phyloP scores from a whole-genome alignment of 306 rosid species.

The Cotoneaster glaucophyllus region DNA sequence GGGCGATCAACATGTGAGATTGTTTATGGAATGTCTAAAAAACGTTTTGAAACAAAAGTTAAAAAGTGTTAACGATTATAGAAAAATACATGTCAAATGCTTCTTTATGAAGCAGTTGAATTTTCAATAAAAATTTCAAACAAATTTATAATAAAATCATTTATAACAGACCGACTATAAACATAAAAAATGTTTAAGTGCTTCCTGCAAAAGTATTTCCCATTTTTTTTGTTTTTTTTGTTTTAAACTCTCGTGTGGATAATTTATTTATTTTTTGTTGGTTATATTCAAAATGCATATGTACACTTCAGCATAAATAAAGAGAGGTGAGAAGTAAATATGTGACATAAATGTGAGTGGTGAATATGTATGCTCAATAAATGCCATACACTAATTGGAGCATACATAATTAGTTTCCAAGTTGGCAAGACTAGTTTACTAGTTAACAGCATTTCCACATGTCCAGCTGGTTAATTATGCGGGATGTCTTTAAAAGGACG shows the following conservation, averaged over 20 bases:
- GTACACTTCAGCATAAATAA: not conserved
- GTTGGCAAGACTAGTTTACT: too few species aligned
- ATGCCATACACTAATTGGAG: not conserved
- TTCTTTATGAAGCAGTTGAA: not conserved
- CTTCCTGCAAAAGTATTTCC: too few species aligned
- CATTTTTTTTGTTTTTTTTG: too few species aligned
- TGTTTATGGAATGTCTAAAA: not conserved
- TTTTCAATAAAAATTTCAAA: too few species aligned
- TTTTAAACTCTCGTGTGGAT: not conserved
- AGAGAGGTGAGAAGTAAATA: not conserved
- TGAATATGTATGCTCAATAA: not conserved
- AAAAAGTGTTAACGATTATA: not conserved
- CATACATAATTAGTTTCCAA: not conserved
- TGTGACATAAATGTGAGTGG: not conserved
- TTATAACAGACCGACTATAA: too few species aligned
- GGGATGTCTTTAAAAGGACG: not conserved
- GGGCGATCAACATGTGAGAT: too few species aligned
- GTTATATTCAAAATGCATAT: too few species aligned
- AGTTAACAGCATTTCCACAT: not conserved
- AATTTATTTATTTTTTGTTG: too few species aligned
- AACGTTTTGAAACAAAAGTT: not conserved
- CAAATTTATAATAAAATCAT: too few species aligned
- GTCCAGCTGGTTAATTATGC: not conserved
- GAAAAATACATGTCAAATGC: not conserved
- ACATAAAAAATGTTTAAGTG: too few species aligned